phyloP scores from a whole-genome alignment of 176 grass and related monocot species.

The Bromus sterilis region DNA sequence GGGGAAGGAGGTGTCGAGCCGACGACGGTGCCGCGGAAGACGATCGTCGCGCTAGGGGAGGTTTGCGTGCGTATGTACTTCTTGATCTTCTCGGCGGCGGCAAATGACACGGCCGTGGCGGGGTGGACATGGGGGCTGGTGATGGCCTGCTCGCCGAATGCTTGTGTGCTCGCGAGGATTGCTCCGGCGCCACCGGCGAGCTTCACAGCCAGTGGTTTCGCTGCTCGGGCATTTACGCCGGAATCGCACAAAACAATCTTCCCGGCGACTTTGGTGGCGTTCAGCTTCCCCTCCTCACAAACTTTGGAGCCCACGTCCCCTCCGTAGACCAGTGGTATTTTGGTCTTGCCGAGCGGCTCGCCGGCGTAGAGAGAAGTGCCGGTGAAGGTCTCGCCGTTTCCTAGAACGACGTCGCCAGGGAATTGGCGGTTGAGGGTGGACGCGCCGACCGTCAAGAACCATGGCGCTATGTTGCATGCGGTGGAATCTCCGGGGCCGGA shows the following conservation, averaged over 20 bases:
- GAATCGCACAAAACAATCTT: constrained; percentile 55
- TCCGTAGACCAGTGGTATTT: constrained; percentile 19
- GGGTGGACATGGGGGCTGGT: constrained; percentile 3
- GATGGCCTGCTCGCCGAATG: not conserved
- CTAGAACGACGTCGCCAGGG: constrained; percentile 24
- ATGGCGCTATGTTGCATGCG: constrained; percentile 39
- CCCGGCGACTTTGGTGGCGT: not conserved
- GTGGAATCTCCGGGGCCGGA: constrained; percentile 21
- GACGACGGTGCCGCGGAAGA: constrained; percentile 31
- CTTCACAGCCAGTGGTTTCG: constrained; percentile 32
- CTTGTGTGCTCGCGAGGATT: constrained; percentile 1
- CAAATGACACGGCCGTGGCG: not conserved
- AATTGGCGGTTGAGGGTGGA: constrained; percentile 39
- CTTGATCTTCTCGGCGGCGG: not conserved
- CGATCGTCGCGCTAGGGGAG: constrained; percentile 16
- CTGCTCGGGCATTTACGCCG: not conserved
- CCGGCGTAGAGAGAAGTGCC: constrained; percentile 28
- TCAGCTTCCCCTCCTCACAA: constrained; percentile 16
- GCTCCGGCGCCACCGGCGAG: constrained; percentile 35
- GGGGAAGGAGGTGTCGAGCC: constrained; percentile 25
- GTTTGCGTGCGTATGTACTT: constrained; percentile 1
- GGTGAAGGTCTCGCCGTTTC: constrained; percentile 6
- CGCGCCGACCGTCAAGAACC: constrained; percentile 57
- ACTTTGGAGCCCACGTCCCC: not conserved
- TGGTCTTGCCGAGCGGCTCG: not conserved